Base-by-base conservation (phyloP, 192 early-diverging fungal genomes). In the Coemansia sp. region DNA sequence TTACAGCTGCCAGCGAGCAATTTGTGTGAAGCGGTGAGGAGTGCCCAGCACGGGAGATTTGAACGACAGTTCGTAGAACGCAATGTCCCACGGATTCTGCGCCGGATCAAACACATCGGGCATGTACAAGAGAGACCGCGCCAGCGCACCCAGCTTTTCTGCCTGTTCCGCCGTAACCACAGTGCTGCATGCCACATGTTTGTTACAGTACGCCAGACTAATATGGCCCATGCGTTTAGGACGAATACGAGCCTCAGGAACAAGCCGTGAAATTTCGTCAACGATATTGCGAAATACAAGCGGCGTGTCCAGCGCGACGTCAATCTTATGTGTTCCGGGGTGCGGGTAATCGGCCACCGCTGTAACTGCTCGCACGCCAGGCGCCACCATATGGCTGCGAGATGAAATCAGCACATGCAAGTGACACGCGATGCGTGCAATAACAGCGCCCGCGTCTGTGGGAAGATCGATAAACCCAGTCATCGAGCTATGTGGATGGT, bases 401-500 rank as follows among this genome's bases (percentile, higher is more conserved):
- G 21, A 37, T 17, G 18, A 14, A 7, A 70, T 55, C 37, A 70
- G 52, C 11, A 25, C 11, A n/a, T 73, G 64, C 18, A 70, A 17
- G 14, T 66, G 59, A 11, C 28, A 24, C 6, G 64, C 63, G 7
- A 76, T 76, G 23, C 40, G 14, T 1, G 58, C 51, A 38, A 70
- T 21, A 5, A 63, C 17, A 3, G 47, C 23, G 40, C 60, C 67
- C 0, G 60, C 53, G 9, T 46, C 48, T 11, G 25, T 17, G 6
- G 31, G 25, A 11, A 79, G 15, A 20, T 79, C 76, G 7, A 79
- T 79, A 21, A 79, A 79, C n/a, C 76, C 76, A 2, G 76, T 79
- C 70, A 79, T 73, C 18, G 76, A 79, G 67, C 66, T 67, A 9
- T 79, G 76, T 28, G 76, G 76, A 15, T 79, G 76, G 57, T 79